Base-by-base conservation (phyloP, 2,329 filamentous ascomycete genomes). In the Juglanconis sp. region DNA sequence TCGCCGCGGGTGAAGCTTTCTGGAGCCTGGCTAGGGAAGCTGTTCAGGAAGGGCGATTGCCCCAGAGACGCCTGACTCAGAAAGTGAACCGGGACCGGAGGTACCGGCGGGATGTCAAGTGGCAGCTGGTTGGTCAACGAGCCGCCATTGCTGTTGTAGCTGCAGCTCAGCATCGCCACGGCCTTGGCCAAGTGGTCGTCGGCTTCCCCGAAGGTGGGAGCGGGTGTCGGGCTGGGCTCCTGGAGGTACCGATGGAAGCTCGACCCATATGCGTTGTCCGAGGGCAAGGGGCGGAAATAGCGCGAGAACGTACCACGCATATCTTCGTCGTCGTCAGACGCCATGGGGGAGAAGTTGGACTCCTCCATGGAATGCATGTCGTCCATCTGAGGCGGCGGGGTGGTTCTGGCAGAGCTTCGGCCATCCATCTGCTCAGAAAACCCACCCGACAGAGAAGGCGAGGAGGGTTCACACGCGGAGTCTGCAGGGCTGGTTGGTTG, bases 341-440 rank as follows among this genome's bases (percentile, higher is more conserved):
- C 75, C 64, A 79, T 75, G 67, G 82, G 81, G 15, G 77, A 77
- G 56, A 76, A 73, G 57, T 79, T 82, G 52, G 52, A 61, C 38
- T 61, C 38, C 35, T 60, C 61, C 58, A 81, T 77, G 36, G 82
- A 77, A 65, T 78, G 77, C 65, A 87, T 81, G 57, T 84, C 81
- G 60, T 94, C 90, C 64, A 82, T 78, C 67, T 88, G 86, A 24
- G 94, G 94, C 56, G 94, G 93, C 50, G 95, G 95, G 15, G 94
- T 97, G 52, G 93, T 98, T 72, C 96, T 92, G 44, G 89, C 87
- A 56, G 94, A 98, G 79, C 92, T 96, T 69, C 87, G 82, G 57
- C 86, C 85, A 60, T 91, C 90, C 67, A 88, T 87, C 56, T 84
- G 87, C 60, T 94, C 92, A 32, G 91, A 96, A 56, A 88, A 91